Evolutionary conservation across 2,329 filamentous ascomycete genomes (phyloP).

Genomic region (Cadophora luteo-olivacea): DNA sequence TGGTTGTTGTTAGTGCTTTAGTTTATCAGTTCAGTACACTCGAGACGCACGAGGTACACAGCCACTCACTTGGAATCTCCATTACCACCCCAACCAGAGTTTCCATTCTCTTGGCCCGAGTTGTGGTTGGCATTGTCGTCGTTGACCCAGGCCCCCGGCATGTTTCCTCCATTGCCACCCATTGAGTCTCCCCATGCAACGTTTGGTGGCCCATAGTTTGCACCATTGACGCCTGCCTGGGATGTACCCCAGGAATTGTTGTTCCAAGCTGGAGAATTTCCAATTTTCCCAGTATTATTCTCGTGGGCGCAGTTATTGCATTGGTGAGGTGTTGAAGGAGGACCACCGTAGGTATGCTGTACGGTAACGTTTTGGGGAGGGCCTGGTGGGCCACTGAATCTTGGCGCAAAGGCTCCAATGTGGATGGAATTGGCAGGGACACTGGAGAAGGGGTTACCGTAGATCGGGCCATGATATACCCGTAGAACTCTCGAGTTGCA

Average conservation of each 20-base stretch:
- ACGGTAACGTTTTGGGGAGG: neutral
- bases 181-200: conserved; percentile 1
- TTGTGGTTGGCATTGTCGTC: conserved; percentile 2
- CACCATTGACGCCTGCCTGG: neutral
- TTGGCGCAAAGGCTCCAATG: conserved; percentile 45
- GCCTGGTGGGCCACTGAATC: conserved; percentile 19
- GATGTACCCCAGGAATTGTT: neutral
- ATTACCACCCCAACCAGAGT: conserved; percentile 1
- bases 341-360: conserved; percentile 14
- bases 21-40: neutral
- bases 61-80: conserved; percentile 2
- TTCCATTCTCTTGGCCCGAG: no score
- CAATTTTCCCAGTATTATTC: conserved; percentile 16
- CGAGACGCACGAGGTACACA: no score
- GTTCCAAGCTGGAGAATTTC: conserved; percentile 14
- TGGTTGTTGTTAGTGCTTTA: conserved; percentile 18
- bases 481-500: conserved; percentile 57
- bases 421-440: conserved; percentile 51
- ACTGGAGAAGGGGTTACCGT: conserved; percentile 57
- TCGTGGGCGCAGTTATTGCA: neutral
- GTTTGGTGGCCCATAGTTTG: neutral
- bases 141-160: conserved; percentile 13
- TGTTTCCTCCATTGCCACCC: conserved; percentile 4
- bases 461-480: conserved; percentile 63
- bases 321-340: conserved; percentile 20